Evolutionary conservation across 306 rosid genomes (phyloP).

Genomic region (Styphnolobium japonicum): DNA sequence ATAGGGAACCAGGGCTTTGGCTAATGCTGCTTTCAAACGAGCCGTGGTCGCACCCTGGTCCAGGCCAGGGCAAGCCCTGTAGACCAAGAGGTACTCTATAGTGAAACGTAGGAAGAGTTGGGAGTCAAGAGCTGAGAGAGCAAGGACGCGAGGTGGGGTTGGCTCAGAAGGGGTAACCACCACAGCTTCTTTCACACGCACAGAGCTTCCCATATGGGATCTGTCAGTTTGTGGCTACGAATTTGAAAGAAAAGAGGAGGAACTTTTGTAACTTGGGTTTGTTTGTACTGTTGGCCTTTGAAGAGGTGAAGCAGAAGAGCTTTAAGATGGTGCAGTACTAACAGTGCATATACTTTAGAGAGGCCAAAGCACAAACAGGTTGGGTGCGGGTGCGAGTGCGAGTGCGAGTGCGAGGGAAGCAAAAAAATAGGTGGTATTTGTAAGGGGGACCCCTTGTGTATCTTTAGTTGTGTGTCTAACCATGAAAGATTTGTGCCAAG

Average conservation of each 20-base stretch:
- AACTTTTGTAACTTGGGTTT: neutral
- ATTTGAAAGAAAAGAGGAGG: neutral
- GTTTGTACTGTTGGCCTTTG: neutral
- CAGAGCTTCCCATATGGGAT: constrained; percentile 66
- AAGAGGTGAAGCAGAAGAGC: neutral
- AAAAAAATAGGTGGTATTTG: neutral
- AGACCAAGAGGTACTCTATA: constrained; percentile 68
- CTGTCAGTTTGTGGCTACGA: neutral
- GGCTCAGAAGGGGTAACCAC: constrained; percentile 65
- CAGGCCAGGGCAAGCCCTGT: constrained; percentile 30
- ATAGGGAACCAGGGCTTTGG: constrained; percentile 60
- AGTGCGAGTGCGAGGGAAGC: neutral
- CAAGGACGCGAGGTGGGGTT: constrained; percentile 52
- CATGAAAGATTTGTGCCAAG: constrained; percentile 76
- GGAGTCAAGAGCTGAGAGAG: constrained; percentile 76
- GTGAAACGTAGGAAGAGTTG: constrained; percentile 92
- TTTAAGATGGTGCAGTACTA: neutral
- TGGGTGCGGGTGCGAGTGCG: neutral
- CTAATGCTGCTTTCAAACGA: constrained; percentile 54
- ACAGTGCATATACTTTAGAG: neutral
- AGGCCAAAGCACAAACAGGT: neutral
- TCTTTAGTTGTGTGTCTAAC: constrained; percentile 41
- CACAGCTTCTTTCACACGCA: constrained; percentile 53
- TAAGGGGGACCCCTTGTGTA: constrained; percentile 32
- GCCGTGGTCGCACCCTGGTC: constrained; percentile 33